Evolutionary conservation across 306 rosid species (phyloP).

Genomic region (Comarum palustre): DNA sequence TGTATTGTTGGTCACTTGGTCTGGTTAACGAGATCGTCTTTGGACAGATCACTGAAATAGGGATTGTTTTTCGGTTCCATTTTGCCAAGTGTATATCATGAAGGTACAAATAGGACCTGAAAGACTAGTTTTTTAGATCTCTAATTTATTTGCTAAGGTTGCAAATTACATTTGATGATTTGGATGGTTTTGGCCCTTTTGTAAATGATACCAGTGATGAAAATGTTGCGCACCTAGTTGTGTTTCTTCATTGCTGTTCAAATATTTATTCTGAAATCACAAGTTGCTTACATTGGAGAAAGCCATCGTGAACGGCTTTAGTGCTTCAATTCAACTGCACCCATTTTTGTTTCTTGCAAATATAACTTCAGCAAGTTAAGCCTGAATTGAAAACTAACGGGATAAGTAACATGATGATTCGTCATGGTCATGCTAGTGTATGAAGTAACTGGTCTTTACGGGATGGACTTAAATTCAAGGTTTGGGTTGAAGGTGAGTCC

Average conservation of each 20-base stretch:
- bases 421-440: too few relatives aligned
- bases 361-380: too few relatives aligned
- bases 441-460: too few relatives aligned
- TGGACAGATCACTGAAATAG: slow-evolving; percentile 3
- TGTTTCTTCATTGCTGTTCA: neutral
- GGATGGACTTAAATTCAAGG: too few relatives aligned
- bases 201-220: slow-evolving; percentile 29
- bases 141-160: slow-evolving; percentile 23
- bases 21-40: slow-evolving; percentile 1
- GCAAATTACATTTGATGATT: slow-evolving; percentile 14
- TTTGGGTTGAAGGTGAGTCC: too few relatives aligned
- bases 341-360: too few relatives aligned
- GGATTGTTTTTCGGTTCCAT: slow-evolving; percentile 15
- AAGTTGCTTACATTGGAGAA: neutral
- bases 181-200: slow-evolving; percentile 9
- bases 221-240: slow-evolving; percentile 15
- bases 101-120: neutral
- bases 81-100: slow-evolving; percentile 31
- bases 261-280: neutral
- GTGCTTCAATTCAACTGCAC: too few relatives aligned
- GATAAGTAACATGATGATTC: too few relatives aligned
- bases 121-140: neutral
- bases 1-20: slow-evolving; percentile 13
- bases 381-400: too few relatives aligned
- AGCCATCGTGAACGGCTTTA: neutral